A percentile compares a stretch with the other conserved stretches of the same genome.
Conservation (phyloP, 2,329 filamentous ascomycete genomes). For the Xylaria digitata region DNA sequence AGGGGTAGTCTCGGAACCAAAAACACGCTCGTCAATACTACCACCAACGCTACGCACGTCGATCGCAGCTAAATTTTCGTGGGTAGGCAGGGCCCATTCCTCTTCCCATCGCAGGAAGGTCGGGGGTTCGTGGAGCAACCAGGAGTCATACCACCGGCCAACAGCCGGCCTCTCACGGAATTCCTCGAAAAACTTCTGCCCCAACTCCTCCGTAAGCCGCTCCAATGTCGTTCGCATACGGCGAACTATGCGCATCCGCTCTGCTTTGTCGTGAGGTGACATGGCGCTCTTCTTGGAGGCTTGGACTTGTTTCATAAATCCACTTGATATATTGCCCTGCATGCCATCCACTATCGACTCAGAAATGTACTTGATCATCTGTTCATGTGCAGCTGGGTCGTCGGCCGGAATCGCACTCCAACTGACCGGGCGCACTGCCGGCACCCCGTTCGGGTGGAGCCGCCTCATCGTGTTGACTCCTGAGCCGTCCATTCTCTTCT, state of each 20-base stretch:
- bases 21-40: slow-evolving; percentile 35
- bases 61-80: slow-evolving; percentile 21
- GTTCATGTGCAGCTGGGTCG: slow-evolving; percentile 38
- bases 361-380: slow-evolving; percentile 40
- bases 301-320: slow-evolving; percentile 37
- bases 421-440: slow-evolving; percentile 29
- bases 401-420: slow-evolving; percentile 37
- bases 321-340: slow-evolving; percentile 39
- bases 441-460: slow-evolving; percentile 30
- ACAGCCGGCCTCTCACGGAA: slow-evolving; percentile 38
- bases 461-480: slow-evolving; percentile 28
- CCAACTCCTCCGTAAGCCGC: slow-evolving; percentile 39
- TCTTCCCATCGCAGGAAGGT: slow-evolving; percentile 37
- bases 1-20: slow-evolving; percentile 33
- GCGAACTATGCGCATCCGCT: slow-evolving; percentile 40
- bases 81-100: slow-evolving; percentile 36
- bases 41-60: slow-evolving; percentile 28
- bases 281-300: slow-evolving; percentile 39
- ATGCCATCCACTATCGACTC: slow-evolving; percentile 38
- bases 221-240: slow-evolving; percentile 38
- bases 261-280: slow-evolving; percentile 39
- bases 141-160: slow-evolving; percentile 41
- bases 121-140: slow-evolving; percentile 37
- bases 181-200: slow-evolving; percentile 40
- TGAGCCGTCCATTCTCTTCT: slow-evolving; percentile 15